These are phyloP conservation scores for Abortiporus biennis DNA, from an alignment of 1,284 basidiomycete genomes.

Conservation along the genomic window DNA sequence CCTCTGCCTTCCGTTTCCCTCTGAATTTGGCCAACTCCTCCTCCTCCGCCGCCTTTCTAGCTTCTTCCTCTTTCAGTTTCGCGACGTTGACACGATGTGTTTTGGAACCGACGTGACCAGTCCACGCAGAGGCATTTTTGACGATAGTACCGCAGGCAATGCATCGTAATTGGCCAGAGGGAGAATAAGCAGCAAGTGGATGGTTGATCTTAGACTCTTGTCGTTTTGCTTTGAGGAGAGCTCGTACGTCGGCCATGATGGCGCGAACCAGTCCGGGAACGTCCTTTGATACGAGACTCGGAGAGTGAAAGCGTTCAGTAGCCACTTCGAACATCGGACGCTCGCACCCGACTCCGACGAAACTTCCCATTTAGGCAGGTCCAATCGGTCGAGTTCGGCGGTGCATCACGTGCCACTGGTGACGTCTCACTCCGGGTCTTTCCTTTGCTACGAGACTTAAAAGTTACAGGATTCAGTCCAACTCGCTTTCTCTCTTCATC, in stretches of 20 bases:
- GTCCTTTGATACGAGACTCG: too few species aligned
- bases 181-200: conserved; percentile 63
- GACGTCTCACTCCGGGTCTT: too few species aligned
- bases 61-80: conserved; percentile 49
- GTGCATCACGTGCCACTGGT: too few species aligned
- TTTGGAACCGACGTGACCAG: conserved; percentile 80
- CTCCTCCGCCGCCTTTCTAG: conserved; percentile 24
- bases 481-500: conserved; percentile 10
- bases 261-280: too few species aligned
- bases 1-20: conserved; percentile 39
- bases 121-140: conserved; percentile 77
- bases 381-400: too few species aligned
- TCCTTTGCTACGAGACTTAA: too few species aligned
- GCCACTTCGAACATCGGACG: too few species aligned
- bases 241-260: conserved; percentile 65
- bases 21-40: conserved; percentile 20
- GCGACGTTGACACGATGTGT: conserved; percentile 59
- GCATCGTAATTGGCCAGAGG: conserved; percentile 64
- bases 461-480: too few species aligned
- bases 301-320: too few species aligned
- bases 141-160: conserved; percentile 54
- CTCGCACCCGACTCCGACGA: too few species aligned
- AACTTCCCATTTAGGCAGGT: too few species aligned
- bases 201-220: conserved; percentile 67
- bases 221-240: conserved; percentile 70